phyloP scores from a whole-genome alignment of 176 grass and related monocot species.

The Phyllostachys edulis region DNA sequence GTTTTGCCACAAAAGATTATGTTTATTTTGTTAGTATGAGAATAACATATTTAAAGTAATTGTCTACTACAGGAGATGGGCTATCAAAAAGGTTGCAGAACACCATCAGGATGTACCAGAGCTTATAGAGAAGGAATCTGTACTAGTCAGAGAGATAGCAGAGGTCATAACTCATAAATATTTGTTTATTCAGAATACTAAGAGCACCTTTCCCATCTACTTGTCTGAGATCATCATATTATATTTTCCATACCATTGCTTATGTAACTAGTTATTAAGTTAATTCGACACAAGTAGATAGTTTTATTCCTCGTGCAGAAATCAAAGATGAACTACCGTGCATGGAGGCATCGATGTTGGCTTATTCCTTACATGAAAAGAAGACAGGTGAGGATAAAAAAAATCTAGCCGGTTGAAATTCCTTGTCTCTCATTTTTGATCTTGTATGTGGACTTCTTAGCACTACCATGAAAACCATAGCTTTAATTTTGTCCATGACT shows the following conservation, averaged over 20 bases:
- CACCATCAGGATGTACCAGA: slow-evolving; percentile 43
- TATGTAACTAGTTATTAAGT: slow-evolving; percentile 3
- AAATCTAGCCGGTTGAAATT: background rate
- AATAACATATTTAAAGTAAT: background rate
- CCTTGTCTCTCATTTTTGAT: background rate
- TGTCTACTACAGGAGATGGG: slow-evolving; percentile 76
- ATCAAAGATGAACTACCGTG: slow-evolving; percentile 99
- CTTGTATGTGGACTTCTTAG: background rate
- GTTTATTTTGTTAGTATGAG: background rate
- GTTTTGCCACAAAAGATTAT: background rate
- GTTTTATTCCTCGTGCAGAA: slow-evolving; percentile 56
- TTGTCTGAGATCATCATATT: slow-evolving; percentile 20
- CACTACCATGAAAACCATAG: background rate
- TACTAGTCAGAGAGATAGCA: slow-evolving; percentile 70
- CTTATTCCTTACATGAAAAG: slow-evolving; percentile 80
- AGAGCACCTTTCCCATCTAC: background rate
- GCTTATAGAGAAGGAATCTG: slow-evolving; percentile 65
- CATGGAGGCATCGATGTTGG: slow-evolving; percentile 88
- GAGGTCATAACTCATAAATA: slow-evolving; percentile 54
- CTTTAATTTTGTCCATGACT: background rate
- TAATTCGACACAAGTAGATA: background rate
- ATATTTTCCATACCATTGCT: background rate
- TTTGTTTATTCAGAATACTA: background rate
- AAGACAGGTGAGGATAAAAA: slow-evolving; percentile 45
- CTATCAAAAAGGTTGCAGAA: slow-evolving; percentile 64